Conservation (phyloP, 768 basidiomycete species). For the Podaxis mareebaensis region DNA sequence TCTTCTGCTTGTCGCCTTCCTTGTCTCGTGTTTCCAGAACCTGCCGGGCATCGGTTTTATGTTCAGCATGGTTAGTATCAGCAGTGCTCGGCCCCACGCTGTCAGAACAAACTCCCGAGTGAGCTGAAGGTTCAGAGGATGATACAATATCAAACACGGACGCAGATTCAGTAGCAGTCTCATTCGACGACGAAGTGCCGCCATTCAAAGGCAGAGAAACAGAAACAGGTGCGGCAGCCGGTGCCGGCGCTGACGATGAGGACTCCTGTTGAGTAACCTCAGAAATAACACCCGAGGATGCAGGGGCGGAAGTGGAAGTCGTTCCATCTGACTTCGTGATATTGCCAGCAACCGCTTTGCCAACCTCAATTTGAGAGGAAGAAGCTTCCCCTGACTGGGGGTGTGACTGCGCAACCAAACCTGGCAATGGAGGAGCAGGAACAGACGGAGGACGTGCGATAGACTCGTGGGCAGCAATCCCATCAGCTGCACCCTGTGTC, state of each 20-base stretch:
- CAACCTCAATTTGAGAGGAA: conserved; percentile 29
- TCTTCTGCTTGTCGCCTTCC: not conserved
- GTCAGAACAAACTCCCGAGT: conserved; percentile 34
- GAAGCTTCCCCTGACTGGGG: conserved; percentile 20
- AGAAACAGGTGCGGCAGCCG: conserved; percentile 8
- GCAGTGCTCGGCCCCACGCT: conserved; percentile 39
- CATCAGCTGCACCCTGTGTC: conserved; percentile 28
- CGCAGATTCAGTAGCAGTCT: conserved; percentile 39
- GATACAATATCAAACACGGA: conserved; percentile 51
- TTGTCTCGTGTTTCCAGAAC: conserved; percentile 19
- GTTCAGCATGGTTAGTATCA: conserved; percentile 47
- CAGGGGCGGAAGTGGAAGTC: conserved; percentile 5
- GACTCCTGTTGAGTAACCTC: conserved; percentile 1
- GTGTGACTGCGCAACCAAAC: conserved; percentile 12
- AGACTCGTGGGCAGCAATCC: conserved; percentile 17
- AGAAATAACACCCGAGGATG: not conserved
- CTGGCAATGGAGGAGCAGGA: conserved; percentile 8
- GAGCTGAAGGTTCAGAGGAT: conserved; percentile 37
- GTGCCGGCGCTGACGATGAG: not conserved
- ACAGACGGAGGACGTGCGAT: conserved; percentile 5
- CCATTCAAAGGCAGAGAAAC: conserved; percentile 12
- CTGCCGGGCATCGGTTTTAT: conserved; percentile 42
- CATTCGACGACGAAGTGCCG: conserved; percentile 5
- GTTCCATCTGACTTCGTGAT: conserved; percentile 12
- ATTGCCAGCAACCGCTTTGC: conserved; percentile 14